phyloP scores from a whole-genome alignment of 2,329 filamentous ascomycete species.

The Penicillium sp. region DNA sequence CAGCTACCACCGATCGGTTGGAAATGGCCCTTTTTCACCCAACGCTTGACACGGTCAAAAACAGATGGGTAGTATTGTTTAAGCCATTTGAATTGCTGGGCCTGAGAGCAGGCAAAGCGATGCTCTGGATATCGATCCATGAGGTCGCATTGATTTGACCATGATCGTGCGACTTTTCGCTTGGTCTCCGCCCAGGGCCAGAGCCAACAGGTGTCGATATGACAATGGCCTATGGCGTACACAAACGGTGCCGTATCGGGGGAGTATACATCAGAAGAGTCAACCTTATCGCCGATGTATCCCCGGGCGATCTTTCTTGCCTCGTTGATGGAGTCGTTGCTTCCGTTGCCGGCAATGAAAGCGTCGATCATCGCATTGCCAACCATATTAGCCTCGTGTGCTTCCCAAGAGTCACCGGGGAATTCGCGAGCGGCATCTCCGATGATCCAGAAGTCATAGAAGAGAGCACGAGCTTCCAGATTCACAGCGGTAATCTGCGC shows the following conservation, averaged over 20 bases:
- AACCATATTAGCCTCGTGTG: slow-evolving; percentile 81
- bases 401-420: slow-evolving; percentile 82
- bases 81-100: slow-evolving; percentile 98
- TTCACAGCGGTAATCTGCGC: slow-evolving; percentile 92
- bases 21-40: slow-evolving; percentile 88
- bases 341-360: slow-evolving; percentile 78
- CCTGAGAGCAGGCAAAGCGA: slow-evolving; percentile 88
- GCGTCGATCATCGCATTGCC: slow-evolving; percentile 88
- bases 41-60: slow-evolving; percentile 86
- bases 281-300: slow-evolving; percentile 79
- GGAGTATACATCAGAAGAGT: slow-evolving; percentile 83
- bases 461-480: slow-evolving; percentile 77
- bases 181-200: slow-evolving; percentile 99
- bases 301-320: slow-evolving; percentile 81
- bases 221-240: slow-evolving; percentile 90
- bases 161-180: slow-evolving; percentile 91
- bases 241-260: slow-evolving; percentile 75
- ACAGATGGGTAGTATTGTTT: slow-evolving; percentile 85
- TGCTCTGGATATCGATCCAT: slow-evolving; percentile 95
- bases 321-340: slow-evolving; percentile 73
- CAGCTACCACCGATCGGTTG: slow-evolving; percentile 96
- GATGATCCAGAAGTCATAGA: slow-evolving; percentile 96
- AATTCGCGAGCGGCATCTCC: slow-evolving; percentile 90
- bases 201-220: slow-evolving; percentile 98
- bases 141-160: slow-evolving; percentile 94